Percentiles rank a stretch among this genome's conserved stretches.
phyloP scores from a whole-genome alignment of 2,329 filamentous ascomycete genomes.

The Plectosphaerella plurivora region DNA sequence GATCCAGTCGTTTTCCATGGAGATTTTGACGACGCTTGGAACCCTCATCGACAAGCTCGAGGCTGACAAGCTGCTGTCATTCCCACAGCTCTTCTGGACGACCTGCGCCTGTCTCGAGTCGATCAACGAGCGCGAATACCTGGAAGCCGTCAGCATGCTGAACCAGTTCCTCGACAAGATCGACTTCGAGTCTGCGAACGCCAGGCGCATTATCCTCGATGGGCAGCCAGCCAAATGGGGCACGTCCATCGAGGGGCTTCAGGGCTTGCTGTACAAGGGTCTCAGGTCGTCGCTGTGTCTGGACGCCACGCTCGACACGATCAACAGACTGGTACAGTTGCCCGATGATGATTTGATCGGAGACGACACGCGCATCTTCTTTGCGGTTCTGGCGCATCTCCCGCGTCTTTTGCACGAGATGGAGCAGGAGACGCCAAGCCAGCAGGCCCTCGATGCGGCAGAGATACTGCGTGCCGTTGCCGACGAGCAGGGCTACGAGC shows the following conservation, averaged over 20 bases:
- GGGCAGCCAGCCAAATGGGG: slow-evolving; percentile 86
- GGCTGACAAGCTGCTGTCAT: slow-evolving; percentile 73
- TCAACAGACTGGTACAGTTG: slow-evolving; percentile 74
- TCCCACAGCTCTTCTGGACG: slow-evolving; percentile 96
- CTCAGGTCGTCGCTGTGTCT: slow-evolving; percentile 81
- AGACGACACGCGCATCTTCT: slow-evolving; percentile 75
- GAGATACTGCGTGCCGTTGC: slow-evolving; percentile 68
- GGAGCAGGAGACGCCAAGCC: slow-evolving; percentile 57
- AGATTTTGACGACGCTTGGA: slow-evolving; percentile 90
- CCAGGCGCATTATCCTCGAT: slow-evolving; percentile 69
- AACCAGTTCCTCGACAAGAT: slow-evolving; percentile 81
- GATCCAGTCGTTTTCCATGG: slow-evolving; percentile 96
- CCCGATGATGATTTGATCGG: slow-evolving; percentile 80
- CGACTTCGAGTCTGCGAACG: slow-evolving; percentile 66
- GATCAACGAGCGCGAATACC: slow-evolving; percentile 91
- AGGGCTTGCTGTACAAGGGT: slow-evolving; percentile 85
- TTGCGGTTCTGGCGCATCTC: slow-evolving; percentile 85
- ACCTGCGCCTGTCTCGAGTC: slow-evolving; percentile 95
- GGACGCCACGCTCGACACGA: slow-evolving; percentile 68
- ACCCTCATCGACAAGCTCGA: slow-evolving; percentile 85
- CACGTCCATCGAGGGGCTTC: slow-evolving; percentile 79
- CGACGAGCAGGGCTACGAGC: slow-evolving; percentile 63
- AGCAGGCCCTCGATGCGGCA: slow-evolving; percentile 57
- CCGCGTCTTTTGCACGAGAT: slow-evolving; percentile 79
- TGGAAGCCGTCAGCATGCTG: slow-evolving; percentile 88